Conservation (phyloP, 129 eudicot genomes). For the Helichrysum umbraculigerum region DNA sequence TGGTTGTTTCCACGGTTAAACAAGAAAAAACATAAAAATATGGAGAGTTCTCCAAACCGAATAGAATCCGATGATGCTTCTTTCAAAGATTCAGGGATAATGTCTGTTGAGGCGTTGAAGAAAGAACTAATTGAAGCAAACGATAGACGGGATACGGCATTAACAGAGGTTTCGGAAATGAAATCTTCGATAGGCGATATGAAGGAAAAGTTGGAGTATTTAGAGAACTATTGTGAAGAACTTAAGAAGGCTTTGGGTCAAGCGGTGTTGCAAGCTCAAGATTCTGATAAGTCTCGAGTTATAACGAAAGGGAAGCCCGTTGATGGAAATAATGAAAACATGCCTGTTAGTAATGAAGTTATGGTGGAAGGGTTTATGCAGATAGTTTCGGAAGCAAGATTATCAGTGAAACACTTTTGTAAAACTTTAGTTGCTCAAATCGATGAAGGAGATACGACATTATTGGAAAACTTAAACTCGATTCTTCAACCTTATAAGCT, state of each 20-base stretch:
- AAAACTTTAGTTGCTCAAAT: constrained; percentile 58
- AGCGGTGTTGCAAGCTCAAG: constrained; percentile 49
- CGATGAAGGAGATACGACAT: constrained; percentile 53
- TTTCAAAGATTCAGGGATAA: constrained; percentile 45
- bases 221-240: constrained; percentile 85
- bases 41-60: constrained; percentile 41
- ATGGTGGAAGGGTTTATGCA: constrained; percentile 96
- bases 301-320: constrained; percentile 33
- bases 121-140: constrained; percentile 71
- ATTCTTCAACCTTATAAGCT: constrained; percentile 73
- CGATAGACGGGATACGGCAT: constrained; percentile 67
- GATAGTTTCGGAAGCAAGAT: constrained; percentile 84
- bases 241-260: constrained; percentile 70
- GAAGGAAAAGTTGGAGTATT: constrained; percentile 58
- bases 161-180: constrained; percentile 69
- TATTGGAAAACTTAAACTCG: constrained; percentile 54
- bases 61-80: constrained; percentile 57
- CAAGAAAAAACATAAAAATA: constrained; percentile 69
- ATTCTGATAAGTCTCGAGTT: constrained; percentile 19
- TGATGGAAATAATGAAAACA: constrained; percentile 43
- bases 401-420: constrained; percentile 87
- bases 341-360: constrained; percentile 76
- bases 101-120: constrained; percentile 59
- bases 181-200: constrained; percentile 72
- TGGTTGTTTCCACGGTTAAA: constrained; percentile 79